A percentile compares a stretch with the other conserved stretches of the same genome.
Conservation (phyloP, 768 basidiomycete genomes). For the Tephrocybe sp. region DNA sequence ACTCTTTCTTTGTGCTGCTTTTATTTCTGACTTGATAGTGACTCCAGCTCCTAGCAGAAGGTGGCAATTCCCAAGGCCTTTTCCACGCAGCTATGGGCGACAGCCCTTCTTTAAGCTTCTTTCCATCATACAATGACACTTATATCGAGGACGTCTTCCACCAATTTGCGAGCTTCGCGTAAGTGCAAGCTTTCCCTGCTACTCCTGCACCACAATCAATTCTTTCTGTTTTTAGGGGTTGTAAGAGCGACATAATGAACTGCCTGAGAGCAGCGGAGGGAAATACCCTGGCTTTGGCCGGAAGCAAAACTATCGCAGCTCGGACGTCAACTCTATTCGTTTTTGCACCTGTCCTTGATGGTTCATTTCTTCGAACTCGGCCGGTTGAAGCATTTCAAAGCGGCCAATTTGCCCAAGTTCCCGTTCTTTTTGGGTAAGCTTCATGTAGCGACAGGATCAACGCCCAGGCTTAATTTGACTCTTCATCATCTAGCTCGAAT, state of each 20-base stretch:
- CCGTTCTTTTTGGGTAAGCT: conserved; percentile 37
- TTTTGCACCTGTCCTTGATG: conserved; percentile 38
- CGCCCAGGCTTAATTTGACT: neutral
- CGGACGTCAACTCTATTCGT: conserved; percentile 32
- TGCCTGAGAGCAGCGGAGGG: conserved; percentile 31
- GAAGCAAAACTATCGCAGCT: conserved; percentile 25
- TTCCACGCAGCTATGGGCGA: conserved; percentile 43
- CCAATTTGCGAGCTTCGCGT: conserved; percentile 35
- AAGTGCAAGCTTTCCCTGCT: conserved; percentile 9
- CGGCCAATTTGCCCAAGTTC: conserved; percentile 35
- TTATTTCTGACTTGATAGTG: neutral
- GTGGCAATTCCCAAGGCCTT: conserved; percentile 33
- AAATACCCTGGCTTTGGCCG: conserved; percentile 28
- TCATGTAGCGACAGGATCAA: neutral
- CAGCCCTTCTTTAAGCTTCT: conserved; percentile 37
- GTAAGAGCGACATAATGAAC: conserved; percentile 23
- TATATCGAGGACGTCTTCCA: conserved; percentile 33
- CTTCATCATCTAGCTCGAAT: conserved; percentile 27
- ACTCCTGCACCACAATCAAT: neutral
- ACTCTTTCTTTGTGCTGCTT: neutral
- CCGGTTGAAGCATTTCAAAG: conserved; percentile 37
- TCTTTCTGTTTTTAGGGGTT: conserved; percentile 10
- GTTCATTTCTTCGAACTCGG: conserved; percentile 28
- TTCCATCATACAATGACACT: conserved; percentile 28
- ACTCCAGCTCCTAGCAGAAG: conserved; percentile 34